Base-by-base conservation (phyloP, 2,329 filamentous ascomycete genomes). In the Colletotrichum simmondsii region DNA sequence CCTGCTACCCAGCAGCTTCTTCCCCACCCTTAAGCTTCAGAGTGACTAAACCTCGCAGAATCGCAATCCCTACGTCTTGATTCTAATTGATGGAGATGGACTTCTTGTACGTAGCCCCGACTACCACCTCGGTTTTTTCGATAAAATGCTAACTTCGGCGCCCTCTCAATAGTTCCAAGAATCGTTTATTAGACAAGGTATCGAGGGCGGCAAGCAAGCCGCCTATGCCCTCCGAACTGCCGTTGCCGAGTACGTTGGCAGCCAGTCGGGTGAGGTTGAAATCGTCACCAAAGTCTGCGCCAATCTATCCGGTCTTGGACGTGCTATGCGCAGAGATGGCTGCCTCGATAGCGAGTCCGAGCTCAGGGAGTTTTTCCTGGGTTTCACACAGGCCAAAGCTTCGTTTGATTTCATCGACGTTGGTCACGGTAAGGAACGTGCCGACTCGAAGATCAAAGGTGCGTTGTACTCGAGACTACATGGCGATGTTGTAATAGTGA, bases 371-470 rank as follows among this genome's bases (percentile, higher is more conserved):
- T 93, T 92, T 81, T 85, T 86, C 30, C 77, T 85, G 71, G 91
- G 88, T 49, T 92, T 92, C 82, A 91, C 87, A 61, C 89, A 90
- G 79, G 86, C 84, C 72, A 87, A 87, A 75, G 84, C 88, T 11
- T 87, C 86, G 12, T 91, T 92, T 82, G 89, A 92, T 79, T 92
- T 92, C 82, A 83, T 92, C 70, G 90, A 92, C 77, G 86, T 92
- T 65, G 90, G 90, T 42, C 81, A 86, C 75, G 87, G 87, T 57
- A 91, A 90, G 78, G 89, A 91, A 76, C 84, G 87, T 62, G 87
- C 88, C 8, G 88, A 90, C 77, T 86, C 85, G 59, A 92, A 92
- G 79, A 88, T 92, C 75, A 87, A 86, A 85, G 89, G 89, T 90
- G 79, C 61, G 52, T 6, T 32, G 16, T 16, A n/a, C 19, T 26